Percentiles rank a stretch among this genome's conserved stretches.
Evolutionary conservation across 2,329 filamentous ascomycete genomes (phyloP).

Genomic region (Aspergillus viridinutans): DNA sequence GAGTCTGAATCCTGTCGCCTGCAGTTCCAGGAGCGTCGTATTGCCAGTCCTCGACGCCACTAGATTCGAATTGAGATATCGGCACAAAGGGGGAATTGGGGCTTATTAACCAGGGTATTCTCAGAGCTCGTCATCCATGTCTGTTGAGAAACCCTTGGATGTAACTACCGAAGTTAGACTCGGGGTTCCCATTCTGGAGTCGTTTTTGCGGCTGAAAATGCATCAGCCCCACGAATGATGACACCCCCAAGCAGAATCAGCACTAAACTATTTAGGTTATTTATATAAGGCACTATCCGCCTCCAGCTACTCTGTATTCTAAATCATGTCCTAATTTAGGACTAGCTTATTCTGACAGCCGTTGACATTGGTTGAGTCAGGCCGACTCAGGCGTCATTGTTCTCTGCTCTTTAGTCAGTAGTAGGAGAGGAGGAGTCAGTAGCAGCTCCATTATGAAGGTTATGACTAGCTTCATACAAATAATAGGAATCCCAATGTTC

Average conservation of each 20-base stretch:
- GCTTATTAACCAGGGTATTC: slow-evolving; percentile 4
- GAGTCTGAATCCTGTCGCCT: slow-evolving; percentile 10
- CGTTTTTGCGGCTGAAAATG: neutral
- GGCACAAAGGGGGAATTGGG: neutral
- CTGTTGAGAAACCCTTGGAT: neutral
- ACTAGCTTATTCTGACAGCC: neutral
- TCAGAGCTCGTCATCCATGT: neutral
- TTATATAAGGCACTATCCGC: neutral
- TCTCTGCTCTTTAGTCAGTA: neutral
- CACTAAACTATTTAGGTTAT: neutral
- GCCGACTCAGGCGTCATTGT: neutral
- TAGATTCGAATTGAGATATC: neutral
- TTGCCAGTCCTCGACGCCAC: neutral
- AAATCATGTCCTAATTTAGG: neutral
- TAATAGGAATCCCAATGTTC: too few species aligned
- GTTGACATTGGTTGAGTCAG: neutral
- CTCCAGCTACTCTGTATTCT: neutral
- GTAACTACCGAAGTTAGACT: neutral
- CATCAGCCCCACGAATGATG: neutral
- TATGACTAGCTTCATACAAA: neutral
- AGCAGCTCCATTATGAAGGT: neutral
- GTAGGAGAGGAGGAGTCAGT: neutral
- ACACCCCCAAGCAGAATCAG: neutral
- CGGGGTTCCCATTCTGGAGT: neutral
- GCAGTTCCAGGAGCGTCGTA: neutral